A percentile compares a stretch with the other conserved stretches of the same genome.
Evolutionary conservation across 306 rosid species (phyloP).

Genomic region (Sicyos baderoa): DNA sequence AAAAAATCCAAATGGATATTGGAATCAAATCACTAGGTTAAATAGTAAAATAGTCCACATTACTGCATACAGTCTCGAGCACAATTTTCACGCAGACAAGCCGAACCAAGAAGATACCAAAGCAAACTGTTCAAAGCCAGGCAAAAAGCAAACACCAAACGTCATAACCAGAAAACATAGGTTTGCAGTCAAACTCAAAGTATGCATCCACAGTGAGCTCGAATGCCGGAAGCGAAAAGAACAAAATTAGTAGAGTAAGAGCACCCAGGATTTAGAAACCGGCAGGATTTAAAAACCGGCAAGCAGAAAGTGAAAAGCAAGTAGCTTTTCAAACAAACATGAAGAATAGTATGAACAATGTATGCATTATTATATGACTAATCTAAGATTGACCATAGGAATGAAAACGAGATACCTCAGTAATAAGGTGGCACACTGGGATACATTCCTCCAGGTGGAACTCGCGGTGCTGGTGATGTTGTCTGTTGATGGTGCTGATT

Average conservation of each 20-base stretch:
- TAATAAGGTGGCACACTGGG: slow-evolving; percentile 74
- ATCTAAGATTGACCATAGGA: background rate
- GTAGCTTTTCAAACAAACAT: background rate
- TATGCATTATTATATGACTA: background rate
- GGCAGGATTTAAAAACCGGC: background rate
- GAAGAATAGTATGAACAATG: background rate
- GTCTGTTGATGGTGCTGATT: slow-evolving; percentile 75
- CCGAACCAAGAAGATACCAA: background rate
- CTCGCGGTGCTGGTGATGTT: slow-evolving; percentile 69
- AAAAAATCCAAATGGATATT: background rate
- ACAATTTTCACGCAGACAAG: background rate
- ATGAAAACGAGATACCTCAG: slow-evolving; percentile 48
- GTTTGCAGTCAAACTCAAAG: background rate
- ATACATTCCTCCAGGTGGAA: slow-evolving; percentile 79
- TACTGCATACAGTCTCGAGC: background rate
- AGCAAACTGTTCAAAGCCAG: background rate
- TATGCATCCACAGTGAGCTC: background rate
- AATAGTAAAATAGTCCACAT: background rate
- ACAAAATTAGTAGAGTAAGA: background rate
- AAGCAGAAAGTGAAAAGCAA: background rate
- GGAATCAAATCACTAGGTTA: background rate
- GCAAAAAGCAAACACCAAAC: background rate
- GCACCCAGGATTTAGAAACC: background rate
- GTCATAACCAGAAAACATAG: background rate
- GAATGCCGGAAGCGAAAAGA: background rate